Evolutionary conservation across 2,329 filamentous ascomycete species (phyloP), one percentile per base, ranked within the genome.

Genomic region (Aspergillus ochraceoroseus): DNA sequence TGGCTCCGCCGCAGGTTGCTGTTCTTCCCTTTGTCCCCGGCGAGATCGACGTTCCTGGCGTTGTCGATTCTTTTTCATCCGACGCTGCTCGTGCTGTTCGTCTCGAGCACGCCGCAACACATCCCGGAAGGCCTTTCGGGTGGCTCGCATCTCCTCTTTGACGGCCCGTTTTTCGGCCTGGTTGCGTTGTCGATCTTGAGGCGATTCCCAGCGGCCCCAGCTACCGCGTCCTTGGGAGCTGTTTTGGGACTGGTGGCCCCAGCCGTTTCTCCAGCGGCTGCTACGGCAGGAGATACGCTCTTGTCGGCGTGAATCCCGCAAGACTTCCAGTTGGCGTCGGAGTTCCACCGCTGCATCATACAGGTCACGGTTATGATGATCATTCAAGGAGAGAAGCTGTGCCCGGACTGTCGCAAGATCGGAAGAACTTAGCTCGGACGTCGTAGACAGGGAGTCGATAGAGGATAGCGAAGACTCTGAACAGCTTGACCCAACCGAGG

Each of bases 121-220:
- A 6, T 62, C 59, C 7, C 56, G 50, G 43, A 68, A 67, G 3
- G 62, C 63, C 33, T 65, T 58, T 29, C 56, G 60, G 4, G 64
- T 61, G 1, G 57, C 56, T n/a, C 55, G 54, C 37, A 64, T 53
- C 44, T 68, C 64, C 29, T 60, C 57, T 40, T 65, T 67, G 38
- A 65, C 48, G 1, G 59, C 57, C 2, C 52, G 53, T 12, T 51
- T 53, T 18, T 65, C 57, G 1, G 51, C 51, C 17, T 49, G 45
- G 26, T 57, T 57, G 5, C 57, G 57, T 29, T 59, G 48, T 14
- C 57, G 57, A 39, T 63, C 54, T 15, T 61, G 53, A 1, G 61
- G 61, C 1, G 61, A 62, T 32, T 65, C 63, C 63, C 63, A 63
- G 13, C 61, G 56, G 3, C 61, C 57, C 57, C 61, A 59, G 33